Evolutionary conservation across 2,329 filamentous ascomycete species (phyloP).

Genomic region (Diaporthe nobilis): DNA sequence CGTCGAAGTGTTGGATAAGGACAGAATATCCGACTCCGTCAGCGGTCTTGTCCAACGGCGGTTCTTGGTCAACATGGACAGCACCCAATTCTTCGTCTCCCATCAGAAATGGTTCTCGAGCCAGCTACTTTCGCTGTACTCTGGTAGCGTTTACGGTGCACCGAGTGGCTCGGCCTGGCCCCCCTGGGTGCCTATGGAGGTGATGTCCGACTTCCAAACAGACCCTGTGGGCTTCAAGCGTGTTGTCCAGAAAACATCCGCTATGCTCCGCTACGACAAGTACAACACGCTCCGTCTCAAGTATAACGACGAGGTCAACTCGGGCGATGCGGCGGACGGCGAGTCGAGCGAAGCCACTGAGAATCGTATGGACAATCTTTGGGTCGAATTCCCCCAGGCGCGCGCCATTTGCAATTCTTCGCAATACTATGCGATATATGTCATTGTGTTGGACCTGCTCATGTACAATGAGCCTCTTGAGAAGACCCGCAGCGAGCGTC

Average conservation of each 20-base stretch:
- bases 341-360: conserved; percentile 71
- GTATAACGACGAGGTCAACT: conserved; percentile 93
- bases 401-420: conserved; percentile 96
- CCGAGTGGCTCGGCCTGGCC: conserved; percentile 91
- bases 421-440: conserved; percentile 98
- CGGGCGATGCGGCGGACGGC: conserved; percentile 66
- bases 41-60: conserved; percentile 95
- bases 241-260: conserved; percentile 96
- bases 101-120: conserved; percentile 91
- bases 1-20: conserved; percentile 97
- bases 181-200: conserved; percentile 97
- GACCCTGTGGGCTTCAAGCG: conserved; percentile 98
- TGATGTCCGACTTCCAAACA: conserved; percentile 96
- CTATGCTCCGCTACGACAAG: conserved; percentile 94
- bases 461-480: conserved; percentile 97
- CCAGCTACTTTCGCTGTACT: conserved; percentile 91
- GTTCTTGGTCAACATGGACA: conserved; percentile 96
- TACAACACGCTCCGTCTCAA: conserved; percentile 98
- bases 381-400: conserved; percentile 95
- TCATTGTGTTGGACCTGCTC: conserved; percentile 95
- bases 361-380: conserved; percentile 93
- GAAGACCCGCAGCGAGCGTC: conserved; percentile 93
- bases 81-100: conserved; percentile 97
- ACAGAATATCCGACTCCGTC: conserved; percentile 90
- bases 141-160: conserved; percentile 92